Evolutionary conservation across 176 grass and related monocot genomes (phyloP), one percentile per base, ranked within the genome.

Genomic region (Coix lacrymajobi): DNA sequence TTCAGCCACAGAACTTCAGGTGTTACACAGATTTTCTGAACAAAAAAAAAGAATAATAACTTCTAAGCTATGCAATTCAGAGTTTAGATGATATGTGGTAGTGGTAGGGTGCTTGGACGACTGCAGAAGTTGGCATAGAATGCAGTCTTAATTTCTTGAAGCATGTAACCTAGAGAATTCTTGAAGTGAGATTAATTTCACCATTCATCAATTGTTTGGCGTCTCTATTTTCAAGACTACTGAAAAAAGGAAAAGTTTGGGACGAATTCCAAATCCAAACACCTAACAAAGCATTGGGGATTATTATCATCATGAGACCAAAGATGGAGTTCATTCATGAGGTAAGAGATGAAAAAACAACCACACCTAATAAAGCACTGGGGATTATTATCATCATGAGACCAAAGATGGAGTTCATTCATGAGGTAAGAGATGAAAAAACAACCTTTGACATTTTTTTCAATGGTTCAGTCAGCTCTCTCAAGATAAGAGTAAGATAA

Each of bases 401-500:
- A 72, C 45, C n/a, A 51, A n/a, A 46, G 19, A 44, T 74, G 69
- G 11, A 84, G 76, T 32, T 10, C 31, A 66, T 78, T 83, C 54
- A 66, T 66, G 75, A 40, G 69, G 41, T 24, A 62, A n/a, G 69
- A 62, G 45, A 64, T 81, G 56, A 81, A 58, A 65, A 78, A 73
- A 84, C 25, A 77, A 90, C 96, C 93, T 99, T 99, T 37, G 89
- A 32, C 87, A 94, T 92, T 84, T 75, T 86, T 62, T 80, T 89
- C 51, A 99, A 81, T 40, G 93, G 91, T 5, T 89, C 81, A 62
- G 85, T 96, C 80, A 96, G 79, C 61, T 93, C 77, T 85, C 82
- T 92, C 83, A 96, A 85, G 45, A 99, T 81, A 90, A 92, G 80
- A 89, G 89, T 94, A 30, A 94, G 85, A 84, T 94, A 96, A 83